These are phyloP conservation scores for Cadophora malorum DNA, from an alignment of 2,329 filamentous ascomycete genomes.

Conservation along the genomic window DNA sequence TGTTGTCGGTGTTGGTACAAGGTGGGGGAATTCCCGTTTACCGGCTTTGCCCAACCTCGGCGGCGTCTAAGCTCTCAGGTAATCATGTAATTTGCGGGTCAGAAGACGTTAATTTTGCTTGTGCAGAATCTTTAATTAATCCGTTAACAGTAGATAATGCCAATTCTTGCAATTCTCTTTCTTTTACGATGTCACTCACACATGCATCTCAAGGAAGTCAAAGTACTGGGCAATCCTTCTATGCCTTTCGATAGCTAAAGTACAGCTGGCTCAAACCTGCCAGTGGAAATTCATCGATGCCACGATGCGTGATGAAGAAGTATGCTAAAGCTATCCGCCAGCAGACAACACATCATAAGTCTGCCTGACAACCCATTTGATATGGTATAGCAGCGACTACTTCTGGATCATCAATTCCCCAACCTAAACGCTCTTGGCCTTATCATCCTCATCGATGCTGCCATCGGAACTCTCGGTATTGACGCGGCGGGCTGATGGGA, in stretches of 20 bases:
- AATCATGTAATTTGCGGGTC: neutral
- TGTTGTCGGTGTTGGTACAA: slow-evolving; percentile 15
- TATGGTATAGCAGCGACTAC: slow-evolving; percentile 33
- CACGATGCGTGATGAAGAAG: slow-evolving; percentile 35
- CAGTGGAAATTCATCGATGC: slow-evolving; percentile 35
- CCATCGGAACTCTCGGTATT: slow-evolving; percentile 44
- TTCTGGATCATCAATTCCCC: slow-evolving; percentile 22
- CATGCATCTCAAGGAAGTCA: slow-evolving; percentile 10
- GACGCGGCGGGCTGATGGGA: slow-evolving; percentile 41
- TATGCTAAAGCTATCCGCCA: slow-evolving; percentile 37
- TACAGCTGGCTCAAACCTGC: slow-evolving; percentile 33
- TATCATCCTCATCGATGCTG: slow-evolving; percentile 48
- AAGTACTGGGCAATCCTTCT: slow-evolving; percentile 44
- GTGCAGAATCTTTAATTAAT: too few relatives aligned
- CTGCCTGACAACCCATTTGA: slow-evolving; percentile 28
- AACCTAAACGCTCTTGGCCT: slow-evolving; percentile 48
- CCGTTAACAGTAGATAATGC: too few relatives aligned
- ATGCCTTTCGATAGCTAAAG: slow-evolving; percentile 44
- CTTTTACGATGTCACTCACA: neutral
- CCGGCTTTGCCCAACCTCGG: slow-evolving; percentile 11
- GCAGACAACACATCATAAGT: slow-evolving; percentile 38
- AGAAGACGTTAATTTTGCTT: neutral
- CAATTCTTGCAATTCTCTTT: too few relatives aligned
- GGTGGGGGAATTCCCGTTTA: slow-evolving; percentile 1
- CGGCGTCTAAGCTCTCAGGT: neutral